Evolutionary conservation across 2,329 filamentous ascomycete species (phyloP), one percentile per base, ranked within the genome.

Genomic region (Periconia macrospinosa): DNA sequence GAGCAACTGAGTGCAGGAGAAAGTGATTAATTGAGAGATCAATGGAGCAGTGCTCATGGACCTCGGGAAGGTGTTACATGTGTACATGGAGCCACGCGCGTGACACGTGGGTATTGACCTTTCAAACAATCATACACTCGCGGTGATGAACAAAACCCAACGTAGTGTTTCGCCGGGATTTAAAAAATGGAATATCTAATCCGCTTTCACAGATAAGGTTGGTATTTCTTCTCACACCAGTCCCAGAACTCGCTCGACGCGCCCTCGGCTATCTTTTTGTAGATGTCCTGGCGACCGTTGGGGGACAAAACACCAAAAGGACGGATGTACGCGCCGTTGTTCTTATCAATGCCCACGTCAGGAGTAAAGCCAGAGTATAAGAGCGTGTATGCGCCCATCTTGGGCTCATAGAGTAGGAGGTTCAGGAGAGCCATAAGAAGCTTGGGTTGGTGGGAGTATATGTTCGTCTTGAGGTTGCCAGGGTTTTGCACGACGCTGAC

Each of bases 301-400:
- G 15, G 43, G 15, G 7, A 42, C 30, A 41, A 33, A 30, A 72
- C 61, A 17, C 80, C 80, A 79, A 79, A 83, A 3, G 80, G 79
- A 54, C 78, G 68, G 27, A 82, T 56, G 51, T 72, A 73, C 10
- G 54, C 64, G 3, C 74, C 75, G 52, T 75, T 75, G 10, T 35
- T 35, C 27, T n/a, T 37, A n/a, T 37, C 33, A 37, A 37, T 37
- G 15, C 30, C 43, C 2, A 56, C 50, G 19, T 59, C 48, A 37
- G 27, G 20, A 2, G 49, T 52, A 20, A 55, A 47, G 1, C 57
- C 54, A 11, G 52, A 20, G 45, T 50, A 59, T 18, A 52, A 42
- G 47, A 53, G 43, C n/a, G 57, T 59, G 30, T 56, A 54, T 23
- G 35, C 54, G 7, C 57, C 57, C 46, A 47, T 49, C 45, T 41